Evolutionary conservation across 306 rosid species (phyloP).

Genomic region (Casuarina cunninghamiana): DNA sequence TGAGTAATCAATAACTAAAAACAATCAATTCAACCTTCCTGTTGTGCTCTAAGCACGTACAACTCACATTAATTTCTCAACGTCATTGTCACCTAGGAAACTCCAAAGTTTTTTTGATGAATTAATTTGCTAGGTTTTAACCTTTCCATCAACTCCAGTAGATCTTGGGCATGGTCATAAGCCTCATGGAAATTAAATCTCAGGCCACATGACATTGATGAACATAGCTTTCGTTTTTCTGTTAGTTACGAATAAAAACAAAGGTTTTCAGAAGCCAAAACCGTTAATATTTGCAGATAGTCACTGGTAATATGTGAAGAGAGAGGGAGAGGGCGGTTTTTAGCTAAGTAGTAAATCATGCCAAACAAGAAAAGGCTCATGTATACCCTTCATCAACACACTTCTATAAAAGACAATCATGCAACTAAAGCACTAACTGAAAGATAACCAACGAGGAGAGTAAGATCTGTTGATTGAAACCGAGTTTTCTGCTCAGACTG

Average conservation of each 20-base stretch:
- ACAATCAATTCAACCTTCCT: background rate
- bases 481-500: background rate
- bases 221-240: background rate
- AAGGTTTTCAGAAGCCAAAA: background rate
- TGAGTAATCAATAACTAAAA: background rate
- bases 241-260: background rate
- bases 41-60: too few relatives aligned
- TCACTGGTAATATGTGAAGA: background rate
- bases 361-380: background rate
- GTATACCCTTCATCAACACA: background rate
- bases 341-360: background rate
- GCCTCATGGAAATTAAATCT: background rate
- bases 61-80: background rate
- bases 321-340: background rate
- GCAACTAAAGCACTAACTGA: background rate
- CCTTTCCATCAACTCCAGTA: constrained; percentile 2
- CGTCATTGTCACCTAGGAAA: background rate
- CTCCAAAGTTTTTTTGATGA: background rate
- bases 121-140: background rate
- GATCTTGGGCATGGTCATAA: background rate
- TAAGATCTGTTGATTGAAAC: background rate
- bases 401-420: background rate
- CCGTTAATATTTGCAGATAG: background rate
- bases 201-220: background rate
- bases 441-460: background rate